Base-by-base conservation (phyloP, 1,139 yeast genomes). In the Taiozyma sp. region DNA sequence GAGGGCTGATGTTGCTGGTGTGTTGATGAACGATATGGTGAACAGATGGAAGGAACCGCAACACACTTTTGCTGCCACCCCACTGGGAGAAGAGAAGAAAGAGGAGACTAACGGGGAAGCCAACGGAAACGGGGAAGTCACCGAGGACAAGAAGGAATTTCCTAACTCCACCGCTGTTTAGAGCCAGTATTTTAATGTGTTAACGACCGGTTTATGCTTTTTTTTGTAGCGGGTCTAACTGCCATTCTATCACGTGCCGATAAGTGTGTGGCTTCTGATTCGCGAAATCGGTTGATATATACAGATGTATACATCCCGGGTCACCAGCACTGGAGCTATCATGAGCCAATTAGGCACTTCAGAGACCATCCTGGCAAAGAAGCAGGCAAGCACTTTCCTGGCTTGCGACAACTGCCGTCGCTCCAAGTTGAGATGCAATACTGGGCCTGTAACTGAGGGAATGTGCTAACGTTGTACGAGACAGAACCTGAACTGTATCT, bases 11-110 rank as follows among this genome's bases (percentile, higher is more conserved):
- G 80, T 76, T 59, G 81, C 74, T 70, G 83, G 77, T 57, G 75
- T 75, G 14, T 64, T 83, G 57, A 84, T 83, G 84, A 84, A 84
- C 59, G 92, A 85, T 62, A 86, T 86, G 93, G 90, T 84, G 16
- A 76, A 78, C 50, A 72, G 86, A 56, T 86, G 92, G 91, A 83
- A 76, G 62, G 76, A 71, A 42, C 65, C 64, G 38, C 62, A 59
- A 46, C 49, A 54, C 13, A 55, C 58, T 12, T 61, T 61, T 53
- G 63, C 63, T 8, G 51, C 63, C 4, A 55, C 62, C 22, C 65
- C 65, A 7, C 27, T 59, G 32, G 47, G 45, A 9, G 43, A 47
- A 29, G 47, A 43, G 36, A 32, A 32, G 14, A 32, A 32, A 32
- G 36, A 32, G 9, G 9, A 5, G 4, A 4, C 36, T 32, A 8